A percentile compares a stretch with the other conserved stretches of the same genome.
phyloP scores from a whole-genome alignment of 108 stramenopile species.

The Aureococcus anophagefferens region DNA sequence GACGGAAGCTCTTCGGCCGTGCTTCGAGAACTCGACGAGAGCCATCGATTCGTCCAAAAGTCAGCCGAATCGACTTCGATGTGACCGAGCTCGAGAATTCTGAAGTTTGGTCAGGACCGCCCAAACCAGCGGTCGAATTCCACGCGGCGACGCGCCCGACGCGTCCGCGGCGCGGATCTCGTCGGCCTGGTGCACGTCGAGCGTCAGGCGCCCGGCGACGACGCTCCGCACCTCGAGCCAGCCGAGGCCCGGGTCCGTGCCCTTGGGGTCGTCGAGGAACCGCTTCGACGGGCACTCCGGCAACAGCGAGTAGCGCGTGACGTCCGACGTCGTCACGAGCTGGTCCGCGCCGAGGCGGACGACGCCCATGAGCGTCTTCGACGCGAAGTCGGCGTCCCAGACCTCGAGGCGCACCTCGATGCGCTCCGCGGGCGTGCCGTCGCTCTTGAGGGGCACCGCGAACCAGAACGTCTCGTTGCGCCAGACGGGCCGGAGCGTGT shows the following conservation, averaged over 20 bases:
- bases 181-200: background rate
- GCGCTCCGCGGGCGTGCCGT: background rate
- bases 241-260: background rate
- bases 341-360: background rate
- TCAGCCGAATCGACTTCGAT: too few relatives aligned
- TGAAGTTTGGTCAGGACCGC: too few relatives aligned
- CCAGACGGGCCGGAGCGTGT: slow-evolving; percentile 14
- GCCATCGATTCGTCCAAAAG: too few relatives aligned
- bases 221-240: background rate
- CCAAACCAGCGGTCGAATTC: too few relatives aligned
- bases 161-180: background rate
- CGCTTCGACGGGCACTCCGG: background rate
- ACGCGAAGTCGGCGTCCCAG: background rate
- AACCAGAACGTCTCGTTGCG: slow-evolving; percentile 4
- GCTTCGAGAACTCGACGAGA: too few relatives aligned
- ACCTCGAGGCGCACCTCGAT: background rate
- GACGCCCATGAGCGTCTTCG: background rate
- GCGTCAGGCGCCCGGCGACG: background rate
- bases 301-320: background rate
- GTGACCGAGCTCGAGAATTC: too few relatives aligned
- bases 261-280: background rate
- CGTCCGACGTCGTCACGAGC: background rate
- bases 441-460: background rate
- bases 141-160: too few relatives aligned
- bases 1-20: too few relatives aligned